Evolutionary conservation across 2,329 filamentous ascomycete genomes (phyloP).

Genomic region (Orbilia blumenaviensis): DNA sequence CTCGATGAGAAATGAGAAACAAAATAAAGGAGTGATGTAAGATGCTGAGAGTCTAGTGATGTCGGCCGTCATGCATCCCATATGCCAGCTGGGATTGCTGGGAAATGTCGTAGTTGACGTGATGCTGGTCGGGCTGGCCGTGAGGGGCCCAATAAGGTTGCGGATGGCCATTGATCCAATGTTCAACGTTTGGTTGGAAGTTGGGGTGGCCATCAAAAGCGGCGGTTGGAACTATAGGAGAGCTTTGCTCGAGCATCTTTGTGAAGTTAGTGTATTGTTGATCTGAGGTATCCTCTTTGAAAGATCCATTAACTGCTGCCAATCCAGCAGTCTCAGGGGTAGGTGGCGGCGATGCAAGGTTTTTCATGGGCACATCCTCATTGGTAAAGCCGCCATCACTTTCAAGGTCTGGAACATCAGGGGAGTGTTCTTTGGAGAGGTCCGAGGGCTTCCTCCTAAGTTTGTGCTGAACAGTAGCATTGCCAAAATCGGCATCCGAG

Average conservation of each 20-base stretch:
- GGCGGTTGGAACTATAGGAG: conserved; percentile 26
- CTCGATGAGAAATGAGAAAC: conserved; percentile 37
- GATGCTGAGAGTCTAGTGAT: conserved; percentile 23
- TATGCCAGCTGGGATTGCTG: conserved; percentile 46
- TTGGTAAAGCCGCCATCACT: conserved; percentile 47
- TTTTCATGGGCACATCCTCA: conserved; percentile 34
- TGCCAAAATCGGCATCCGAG: conserved; percentile 50
- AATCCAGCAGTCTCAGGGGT: conserved; percentile 48
- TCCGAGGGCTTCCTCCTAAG: conserved; percentile 49
- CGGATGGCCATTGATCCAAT: conserved; percentile 41
- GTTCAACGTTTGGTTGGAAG: conserved; percentile 38
- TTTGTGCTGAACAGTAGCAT: conserved; percentile 37
- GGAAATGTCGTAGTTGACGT: conserved; percentile 14
- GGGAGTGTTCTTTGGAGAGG: conserved; percentile 51
- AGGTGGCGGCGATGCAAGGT: conserved; percentile 44
- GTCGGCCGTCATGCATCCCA: conserved; percentile 46
- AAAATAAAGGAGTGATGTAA: background rate
- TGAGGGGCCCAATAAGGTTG: conserved; percentile 37
- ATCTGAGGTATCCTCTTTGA: conserved; percentile 39
- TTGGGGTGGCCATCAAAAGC: conserved; percentile 15
- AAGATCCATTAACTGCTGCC: conserved; percentile 18
- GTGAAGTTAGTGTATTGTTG: conserved; percentile 50
- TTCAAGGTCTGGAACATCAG: conserved; percentile 51
- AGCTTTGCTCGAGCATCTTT: conserved; percentile 50
- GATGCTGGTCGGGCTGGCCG: conserved; percentile 10